A percentile compares a stretch with the other conserved stretches of the same genome.
These are phyloP conservation scores for Rhizopus sp. DNA, from an alignment of 371 early-diverging fungal species.

Conservation along the genomic window DNA sequence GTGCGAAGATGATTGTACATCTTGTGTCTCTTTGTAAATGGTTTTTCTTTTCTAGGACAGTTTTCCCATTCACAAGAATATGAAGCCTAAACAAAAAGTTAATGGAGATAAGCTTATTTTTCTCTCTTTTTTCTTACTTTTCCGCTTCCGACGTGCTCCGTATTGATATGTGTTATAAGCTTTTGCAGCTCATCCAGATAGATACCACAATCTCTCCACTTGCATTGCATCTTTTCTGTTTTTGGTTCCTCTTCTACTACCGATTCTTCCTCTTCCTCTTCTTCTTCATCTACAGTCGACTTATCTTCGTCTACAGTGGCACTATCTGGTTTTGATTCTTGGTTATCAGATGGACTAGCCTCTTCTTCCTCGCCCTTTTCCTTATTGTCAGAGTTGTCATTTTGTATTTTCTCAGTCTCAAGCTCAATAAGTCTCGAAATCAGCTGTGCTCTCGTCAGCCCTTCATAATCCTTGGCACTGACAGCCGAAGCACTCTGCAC, in stretches of 20 bases:
- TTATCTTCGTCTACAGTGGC: constrained; percentile 20
- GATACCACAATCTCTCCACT: constrained; percentile 61
- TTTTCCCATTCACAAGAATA: constrained; percentile 85
- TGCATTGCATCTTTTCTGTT: constrained; percentile 36
- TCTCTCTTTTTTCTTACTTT: constrained; percentile 38
- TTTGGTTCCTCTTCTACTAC: constrained; percentile 6
- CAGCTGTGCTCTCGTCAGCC: constrained; percentile 29
- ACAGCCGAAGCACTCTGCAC: constrained; percentile 8
- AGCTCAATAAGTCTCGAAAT: constrained; percentile 23
- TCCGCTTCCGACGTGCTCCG: constrained; percentile 67
- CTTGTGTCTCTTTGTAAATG: constrained; percentile 90
- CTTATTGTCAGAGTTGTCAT: background rate
- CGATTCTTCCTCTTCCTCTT: constrained; percentile 24
- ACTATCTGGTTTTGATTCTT: constrained; percentile 1
- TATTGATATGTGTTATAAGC: constrained; percentile 62
- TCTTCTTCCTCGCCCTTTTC: constrained; percentile 19
- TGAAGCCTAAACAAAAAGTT: constrained; percentile 44
- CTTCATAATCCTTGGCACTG: constrained; percentile 21
- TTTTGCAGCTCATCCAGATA: constrained; percentile 47
- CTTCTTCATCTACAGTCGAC: constrained; percentile 26
- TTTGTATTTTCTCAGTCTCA: constrained; percentile 16
- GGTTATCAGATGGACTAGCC: constrained; percentile 1
- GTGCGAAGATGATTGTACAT: constrained; percentile 89
- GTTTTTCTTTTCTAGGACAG: constrained; percentile 73
- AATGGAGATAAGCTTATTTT: background rate